Evolutionary conservation across 2,329 filamentous ascomycete species (phyloP).

Genomic region (Phaeosphaeriaceae sp.): DNA sequence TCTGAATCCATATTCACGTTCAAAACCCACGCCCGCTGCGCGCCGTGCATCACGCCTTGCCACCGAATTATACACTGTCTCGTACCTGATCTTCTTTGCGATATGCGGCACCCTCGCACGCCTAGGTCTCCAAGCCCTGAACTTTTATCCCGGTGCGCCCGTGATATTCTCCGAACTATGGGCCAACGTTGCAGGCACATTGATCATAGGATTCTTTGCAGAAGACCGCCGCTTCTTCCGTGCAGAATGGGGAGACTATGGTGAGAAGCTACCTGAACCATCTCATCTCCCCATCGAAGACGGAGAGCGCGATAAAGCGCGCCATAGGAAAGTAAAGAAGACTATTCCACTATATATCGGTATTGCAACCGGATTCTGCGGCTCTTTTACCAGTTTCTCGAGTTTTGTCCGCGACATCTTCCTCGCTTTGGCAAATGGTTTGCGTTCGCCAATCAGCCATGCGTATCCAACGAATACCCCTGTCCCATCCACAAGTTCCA

Average conservation of each 20-base stretch:
- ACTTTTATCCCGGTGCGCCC: conserved; percentile 78
- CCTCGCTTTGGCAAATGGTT: conserved; percentile 76
- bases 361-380: conserved; percentile 84
- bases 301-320: conserved; percentile 48
- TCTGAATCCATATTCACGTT: conserved; percentile 12
- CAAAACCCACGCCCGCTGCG: conserved; percentile 16
- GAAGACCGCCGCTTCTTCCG: conserved; percentile 81
- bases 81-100: conserved; percentile 85
- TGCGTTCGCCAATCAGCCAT: conserved; percentile 61
- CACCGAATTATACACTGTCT: conserved; percentile 67
- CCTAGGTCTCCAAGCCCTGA: conserved; percentile 79
- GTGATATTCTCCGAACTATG: conserved; percentile 78
- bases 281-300: conserved; percentile 7
- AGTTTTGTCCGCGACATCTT: conserved; percentile 83
- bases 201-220: conserved; percentile 83
- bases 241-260: conserved; percentile 64
- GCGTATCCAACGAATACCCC: conserved; percentile 28
- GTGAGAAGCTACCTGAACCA: conserved; percentile 27
- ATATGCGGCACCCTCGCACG: conserved; percentile 84
- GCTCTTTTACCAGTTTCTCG: conserved; percentile 89
- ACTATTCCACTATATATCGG: conserved; percentile 88
- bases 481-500: conserved; percentile 36
- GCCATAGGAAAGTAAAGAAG: conserved; percentile 69
- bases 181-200: conserved; percentile 83
- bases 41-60: conserved; percentile 34